Percentiles rank a stretch among this genome's conserved stretches.
Conservation (phyloP, 257 asterid genomes). For the Nicotiana otophora region DNA sequence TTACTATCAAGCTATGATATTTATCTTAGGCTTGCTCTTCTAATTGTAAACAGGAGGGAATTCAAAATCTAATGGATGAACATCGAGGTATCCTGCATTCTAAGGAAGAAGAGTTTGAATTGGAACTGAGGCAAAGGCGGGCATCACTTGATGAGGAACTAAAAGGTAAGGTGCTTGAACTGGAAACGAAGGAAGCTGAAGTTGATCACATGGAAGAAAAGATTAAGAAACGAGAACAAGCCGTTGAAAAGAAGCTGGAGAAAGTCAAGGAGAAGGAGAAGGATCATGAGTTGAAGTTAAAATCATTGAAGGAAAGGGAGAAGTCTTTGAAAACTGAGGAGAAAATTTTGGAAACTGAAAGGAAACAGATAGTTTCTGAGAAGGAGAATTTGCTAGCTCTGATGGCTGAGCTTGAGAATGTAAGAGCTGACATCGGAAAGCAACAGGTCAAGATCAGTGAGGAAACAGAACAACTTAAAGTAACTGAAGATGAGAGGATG, state of each 20-base stretch:
- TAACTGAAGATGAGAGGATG: constrained; percentile 79
- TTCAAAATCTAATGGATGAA: constrained; percentile 84
- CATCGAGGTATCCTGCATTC: constrained; percentile 54
- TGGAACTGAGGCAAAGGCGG: constrained; percentile 73
- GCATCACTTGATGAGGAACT: constrained; percentile 56
- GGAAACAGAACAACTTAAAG: constrained; percentile 62
- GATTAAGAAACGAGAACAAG: constrained; percentile 72
- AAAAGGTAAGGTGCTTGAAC: constrained; percentile 61
- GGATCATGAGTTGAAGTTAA: constrained; percentile 55
- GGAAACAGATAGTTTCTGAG: constrained; percentile 49
- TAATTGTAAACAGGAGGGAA: constrained; percentile 52
- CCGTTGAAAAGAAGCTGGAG: constrained; percentile 68
- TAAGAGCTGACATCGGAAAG: constrained; percentile 48
- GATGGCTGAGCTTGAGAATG: constrained; percentile 64
- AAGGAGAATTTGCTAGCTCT: constrained; percentile 51
- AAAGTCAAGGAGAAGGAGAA: constrained; percentile 70
- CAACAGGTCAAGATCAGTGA: constrained; percentile 48
- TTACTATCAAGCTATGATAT: neutral
- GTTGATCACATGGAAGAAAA: constrained; percentile 82
- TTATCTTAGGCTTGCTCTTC: constrained; percentile 11
- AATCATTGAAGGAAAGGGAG: constrained; percentile 71
- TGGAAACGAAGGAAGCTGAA: constrained; percentile 79
- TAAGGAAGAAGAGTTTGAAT: constrained; percentile 67
- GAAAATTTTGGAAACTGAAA: constrained; percentile 55
- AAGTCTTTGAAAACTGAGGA: constrained; percentile 63